phyloP scores from a whole-genome alignment of 768 basidiomycete species.

The Phaffia tasmanica region DNA sequence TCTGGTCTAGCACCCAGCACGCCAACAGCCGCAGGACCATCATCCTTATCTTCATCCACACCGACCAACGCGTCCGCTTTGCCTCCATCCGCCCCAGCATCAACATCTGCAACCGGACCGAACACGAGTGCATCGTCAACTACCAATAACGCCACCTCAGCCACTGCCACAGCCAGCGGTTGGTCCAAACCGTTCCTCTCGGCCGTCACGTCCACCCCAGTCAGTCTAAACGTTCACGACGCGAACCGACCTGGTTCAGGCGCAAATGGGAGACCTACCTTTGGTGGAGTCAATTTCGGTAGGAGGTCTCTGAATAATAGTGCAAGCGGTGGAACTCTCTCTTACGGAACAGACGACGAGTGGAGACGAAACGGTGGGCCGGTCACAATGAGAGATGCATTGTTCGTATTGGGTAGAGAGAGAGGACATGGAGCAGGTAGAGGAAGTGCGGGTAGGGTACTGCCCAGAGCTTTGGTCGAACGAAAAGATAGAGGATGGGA shows the following conservation, averaged over 20 bases:
- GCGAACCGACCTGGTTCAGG: neutral
- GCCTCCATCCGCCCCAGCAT: neutral
- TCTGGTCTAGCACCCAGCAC: conserved; percentile 31
- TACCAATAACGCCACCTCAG: neutral
- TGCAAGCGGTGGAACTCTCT: too few species aligned
- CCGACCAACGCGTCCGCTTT: neutral
- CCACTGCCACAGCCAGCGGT: neutral
- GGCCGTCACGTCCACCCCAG: conserved; percentile 12
- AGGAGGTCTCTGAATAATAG: too few species aligned
- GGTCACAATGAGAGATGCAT: conserved; percentile 67
- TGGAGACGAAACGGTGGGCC: conserved; percentile 34
- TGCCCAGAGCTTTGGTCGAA: conserved; percentile 13
- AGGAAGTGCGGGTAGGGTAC: conserved; percentile 11
- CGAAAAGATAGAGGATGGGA: conserved; percentile 16
- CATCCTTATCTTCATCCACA: conserved; percentile 27
- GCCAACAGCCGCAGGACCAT: conserved; percentile 30
- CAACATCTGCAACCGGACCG: too few species aligned
- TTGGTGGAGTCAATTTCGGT: too few species aligned
- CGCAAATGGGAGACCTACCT: too few species aligned
- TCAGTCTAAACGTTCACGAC: conserved; percentile 13
- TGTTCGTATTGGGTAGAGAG: conserved; percentile 67
- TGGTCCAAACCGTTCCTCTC: conserved; percentile 22
- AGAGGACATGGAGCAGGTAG: conserved; percentile 18
- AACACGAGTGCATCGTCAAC: neutral
- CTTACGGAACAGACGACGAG: conserved; percentile 26